Base-by-base conservation (phyloP, 257 asterid genomes). In the Solanum corneliomulleri region DNA sequence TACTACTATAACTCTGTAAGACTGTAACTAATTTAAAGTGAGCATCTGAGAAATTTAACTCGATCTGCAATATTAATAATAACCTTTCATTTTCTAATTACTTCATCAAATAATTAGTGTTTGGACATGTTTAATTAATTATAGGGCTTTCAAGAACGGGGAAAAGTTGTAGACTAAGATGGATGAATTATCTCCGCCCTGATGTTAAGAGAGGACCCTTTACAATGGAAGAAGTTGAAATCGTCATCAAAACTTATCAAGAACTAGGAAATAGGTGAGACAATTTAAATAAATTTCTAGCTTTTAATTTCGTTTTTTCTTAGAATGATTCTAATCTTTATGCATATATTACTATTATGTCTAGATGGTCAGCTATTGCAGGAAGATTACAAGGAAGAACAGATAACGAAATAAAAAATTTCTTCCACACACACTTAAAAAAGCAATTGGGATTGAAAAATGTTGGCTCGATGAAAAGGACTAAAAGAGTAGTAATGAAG, bases 91-190 rank as follows among this genome's bases (percentile, higher is more conserved):
- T 49, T 49, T 47, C 20, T 49, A 15, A 49, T 33, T 33, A 33
- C 9, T 49, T 20, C n/a, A 18, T 56, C 4, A 56, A 56, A 18
- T 20, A 56, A 56, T 56, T 20, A 56, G 25, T 37, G 20, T 23
- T 71, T 10, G 80, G 13, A 18, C 6, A 4, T 1, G 31, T 27
- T 15, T 49, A 49, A 49, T 49, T 49, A 49, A 49, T 49, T 81
- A 45, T 15, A 87, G 89, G 89, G 27, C 83, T 87, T 45, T 81
- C 86, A 80, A 81, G 89, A 31, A 77, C 86, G 2, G 86, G 82
- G 29, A 87, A 68, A 42, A 87, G 89, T 81, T 87, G 86, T 15
- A 87, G 89, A 82, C 89, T 87, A 20, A 9, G 86, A 66, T 80
- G 89, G 89, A 37, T 81, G 82, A 87, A 87, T 13, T 87, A 66